Evolutionary conservation across 2,329 filamentous ascomycete species (phyloP).

Genomic region (Nothophoma quercina): DNA sequence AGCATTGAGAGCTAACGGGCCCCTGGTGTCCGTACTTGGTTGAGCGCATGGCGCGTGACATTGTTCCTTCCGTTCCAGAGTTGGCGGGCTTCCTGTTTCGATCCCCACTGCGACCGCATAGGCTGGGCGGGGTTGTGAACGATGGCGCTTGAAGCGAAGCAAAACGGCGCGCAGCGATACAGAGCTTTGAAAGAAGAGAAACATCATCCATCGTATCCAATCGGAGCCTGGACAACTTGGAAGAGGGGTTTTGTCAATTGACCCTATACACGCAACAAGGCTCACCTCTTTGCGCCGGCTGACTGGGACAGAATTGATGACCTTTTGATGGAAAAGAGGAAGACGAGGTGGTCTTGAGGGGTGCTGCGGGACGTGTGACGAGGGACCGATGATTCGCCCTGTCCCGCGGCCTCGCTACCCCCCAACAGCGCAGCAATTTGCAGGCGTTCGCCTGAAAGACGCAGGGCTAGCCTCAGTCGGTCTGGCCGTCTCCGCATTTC

Average conservation of each 20-base stretch:
- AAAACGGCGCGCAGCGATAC: constrained; percentile 49
- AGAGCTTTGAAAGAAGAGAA: constrained; percentile 34
- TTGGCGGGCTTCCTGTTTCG: constrained; percentile 25
- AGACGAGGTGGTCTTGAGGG: constrained; percentile 32
- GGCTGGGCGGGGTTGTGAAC: constrained; percentile 31
- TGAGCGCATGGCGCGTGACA: constrained; percentile 42
- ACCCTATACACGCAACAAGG: constrained; percentile 24
- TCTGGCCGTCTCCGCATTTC: constrained; percentile 52
- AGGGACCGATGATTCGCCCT: constrained; percentile 43
- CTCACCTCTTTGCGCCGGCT: constrained; percentile 27
- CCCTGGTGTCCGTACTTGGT: constrained; percentile 34
- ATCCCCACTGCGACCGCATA: constrained; percentile 28
- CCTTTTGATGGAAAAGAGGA: constrained; percentile 32
- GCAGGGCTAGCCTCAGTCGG: constrained; percentile 48
- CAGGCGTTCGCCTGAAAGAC: constrained; percentile 50
- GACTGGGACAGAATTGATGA: constrained; percentile 27
- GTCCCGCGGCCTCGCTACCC: constrained; percentile 42
- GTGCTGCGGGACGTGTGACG: constrained; percentile 39
- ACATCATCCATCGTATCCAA: constrained; percentile 31
- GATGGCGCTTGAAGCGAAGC: constrained; percentile 46
- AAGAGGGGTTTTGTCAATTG: constrained; percentile 35
- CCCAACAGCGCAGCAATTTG: constrained; percentile 49
- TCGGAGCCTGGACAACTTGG: constrained; percentile 37
- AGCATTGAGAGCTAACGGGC: constrained; percentile 26
- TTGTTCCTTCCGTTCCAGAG: constrained; percentile 18